Percentiles rank a stretch among this genome's conserved stretches.
phyloP scores from a whole-genome alignment of 495 filamentous ascomycete genomes.

The Gamarada debralockiae region DNA sequence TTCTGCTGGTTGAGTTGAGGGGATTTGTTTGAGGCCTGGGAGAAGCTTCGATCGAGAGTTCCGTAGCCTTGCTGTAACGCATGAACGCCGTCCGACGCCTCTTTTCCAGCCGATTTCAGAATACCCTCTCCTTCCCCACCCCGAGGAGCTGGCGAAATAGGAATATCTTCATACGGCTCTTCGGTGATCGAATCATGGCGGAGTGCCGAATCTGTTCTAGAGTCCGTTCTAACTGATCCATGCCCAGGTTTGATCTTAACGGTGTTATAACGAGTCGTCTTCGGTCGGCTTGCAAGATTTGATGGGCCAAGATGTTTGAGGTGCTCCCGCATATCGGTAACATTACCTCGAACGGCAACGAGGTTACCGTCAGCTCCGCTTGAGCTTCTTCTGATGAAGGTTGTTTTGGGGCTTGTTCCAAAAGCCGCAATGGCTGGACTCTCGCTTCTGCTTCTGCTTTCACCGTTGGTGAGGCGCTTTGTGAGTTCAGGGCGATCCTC shows the following conservation, averaged over 20 bases:
- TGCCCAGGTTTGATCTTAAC: slow-evolving; percentile 84
- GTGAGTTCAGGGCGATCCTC: slow-evolving; percentile 11
- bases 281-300: slow-evolving; percentile 81
- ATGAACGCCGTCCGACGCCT: slow-evolving; percentile 64
- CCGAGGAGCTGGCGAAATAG: slow-evolving; percentile 26
- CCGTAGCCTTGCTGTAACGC: slow-evolving; percentile 65
- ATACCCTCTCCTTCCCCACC: slow-evolving; percentile 52
- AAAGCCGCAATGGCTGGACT: slow-evolving; percentile 7
- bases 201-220: slow-evolving; percentile 5
- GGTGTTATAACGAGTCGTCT: slow-evolving; percentile 75
- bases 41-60: slow-evolving; percentile 28
- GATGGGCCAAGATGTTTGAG: slow-evolving; percentile 89
- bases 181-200: slow-evolving; percentile 15
- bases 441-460: neutral
- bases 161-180: slow-evolving; percentile 16
- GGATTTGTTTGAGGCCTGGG: neutral
- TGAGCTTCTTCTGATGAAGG: slow-evolving; percentile 54
- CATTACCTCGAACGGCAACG: slow-evolving; percentile 45
- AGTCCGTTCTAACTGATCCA: neutral
- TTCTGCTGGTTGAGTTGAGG: neutral
- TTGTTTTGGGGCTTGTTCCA: slow-evolving; percentile 32
- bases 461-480: slow-evolving; percentile 6
- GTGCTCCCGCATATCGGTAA: slow-evolving; percentile 72
- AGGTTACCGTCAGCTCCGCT: slow-evolving; percentile 40
- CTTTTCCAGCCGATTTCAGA: slow-evolving; percentile 45